phyloP scores from a whole-genome alignment of 352 stramenopile species.

The Globisporangium cystogenes region DNA sequence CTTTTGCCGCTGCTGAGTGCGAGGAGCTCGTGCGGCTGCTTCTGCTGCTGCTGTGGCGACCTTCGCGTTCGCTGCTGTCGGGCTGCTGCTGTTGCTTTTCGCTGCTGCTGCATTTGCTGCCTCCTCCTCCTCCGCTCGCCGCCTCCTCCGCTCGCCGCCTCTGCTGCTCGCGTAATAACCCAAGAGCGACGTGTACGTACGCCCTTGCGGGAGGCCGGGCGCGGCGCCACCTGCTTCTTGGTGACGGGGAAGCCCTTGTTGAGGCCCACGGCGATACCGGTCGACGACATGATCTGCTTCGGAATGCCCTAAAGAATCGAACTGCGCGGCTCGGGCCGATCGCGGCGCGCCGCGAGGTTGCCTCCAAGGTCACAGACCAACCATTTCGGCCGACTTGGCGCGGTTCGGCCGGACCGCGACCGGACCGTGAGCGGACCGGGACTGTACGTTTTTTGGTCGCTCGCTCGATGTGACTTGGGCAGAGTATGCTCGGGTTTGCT shows the following conservation, averaged over 20 bases:
- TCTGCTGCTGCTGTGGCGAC: not conserved
- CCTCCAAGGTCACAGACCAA: no score
- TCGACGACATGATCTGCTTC: conserved; percentile 88
- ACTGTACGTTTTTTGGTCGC: no score
- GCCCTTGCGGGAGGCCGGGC: conserved; percentile 84
- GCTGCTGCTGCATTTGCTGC: no score
- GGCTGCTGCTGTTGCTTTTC: not conserved
- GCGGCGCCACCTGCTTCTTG: conserved; percentile 87
- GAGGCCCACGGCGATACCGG: conserved; percentile 88
- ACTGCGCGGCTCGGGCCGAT: no score
- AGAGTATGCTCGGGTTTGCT: no score
- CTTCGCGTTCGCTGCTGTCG: conserved; percentile 1
- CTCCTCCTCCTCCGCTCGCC: not conserved
- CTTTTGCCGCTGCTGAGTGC: not conserved
- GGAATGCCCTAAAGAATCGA: conserved; percentile 87
- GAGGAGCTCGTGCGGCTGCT: not conserved
- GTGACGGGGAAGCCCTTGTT: conserved; percentile 92
- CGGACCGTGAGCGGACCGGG: no score
- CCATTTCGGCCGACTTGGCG: conserved; percentile 9
- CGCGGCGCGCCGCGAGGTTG: no score
- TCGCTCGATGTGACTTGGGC: no score
- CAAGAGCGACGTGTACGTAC: conserved; percentile 53
- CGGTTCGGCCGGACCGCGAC: no score
- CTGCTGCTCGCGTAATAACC: not conserved
- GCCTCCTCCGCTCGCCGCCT: not conserved